Base-by-base conservation (phyloP, 2,329 filamentous ascomycete genomes). In the Colletotrichum scovillei region DNA sequence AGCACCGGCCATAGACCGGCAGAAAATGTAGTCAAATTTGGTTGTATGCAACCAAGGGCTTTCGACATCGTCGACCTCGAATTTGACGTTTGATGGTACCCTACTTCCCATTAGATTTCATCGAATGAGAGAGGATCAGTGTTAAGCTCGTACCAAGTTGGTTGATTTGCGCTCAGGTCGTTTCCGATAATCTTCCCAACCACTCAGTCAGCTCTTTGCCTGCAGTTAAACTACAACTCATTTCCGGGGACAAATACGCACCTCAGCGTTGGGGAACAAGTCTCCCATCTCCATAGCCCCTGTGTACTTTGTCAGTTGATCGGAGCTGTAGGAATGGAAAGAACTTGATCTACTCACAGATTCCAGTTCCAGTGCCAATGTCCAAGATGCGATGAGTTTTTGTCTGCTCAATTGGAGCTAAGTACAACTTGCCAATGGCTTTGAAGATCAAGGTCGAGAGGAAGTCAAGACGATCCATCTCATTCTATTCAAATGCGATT, bases 41-140 rank as follows among this genome's bases (percentile, higher is more conserved):
- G 80, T 76, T 16, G 42, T 8, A 78, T 81, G 82, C 74, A 84
- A 80, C 83, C 84, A 85, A 8, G 79, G 75, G 24, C 87, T 84
- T 78, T 91, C 89, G 35, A 89, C 88, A 78, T 93, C 91, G 78
- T 93, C 91, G 38, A 93, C 87, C 72, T 91, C 85, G 76, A 93
- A 93, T 72, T 88, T 86, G 69, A 91, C 89, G 76, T 93, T 93
- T 30, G 85, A 88, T 0, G 93, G 93, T 0, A 94, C 77, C 75
- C 35, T 67, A 1, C 3, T 22, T 7, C 16, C 12, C 7, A 6
- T 46, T n/a, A 55, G 14, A 55, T 5, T 26, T 1, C 19, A 55
- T 14, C n/a, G 1, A 4, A 16, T 9, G 11, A 14, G 14, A 11
- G 24, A 26, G 30, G 16, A 24, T 7, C 52, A 19, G 6, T 24